Evolutionary conservation across 1,284 basidiomycete genomes (phyloP), one percentile per base, ranked within the genome.

Genomic region (Clitocybe nebularis): DNA sequence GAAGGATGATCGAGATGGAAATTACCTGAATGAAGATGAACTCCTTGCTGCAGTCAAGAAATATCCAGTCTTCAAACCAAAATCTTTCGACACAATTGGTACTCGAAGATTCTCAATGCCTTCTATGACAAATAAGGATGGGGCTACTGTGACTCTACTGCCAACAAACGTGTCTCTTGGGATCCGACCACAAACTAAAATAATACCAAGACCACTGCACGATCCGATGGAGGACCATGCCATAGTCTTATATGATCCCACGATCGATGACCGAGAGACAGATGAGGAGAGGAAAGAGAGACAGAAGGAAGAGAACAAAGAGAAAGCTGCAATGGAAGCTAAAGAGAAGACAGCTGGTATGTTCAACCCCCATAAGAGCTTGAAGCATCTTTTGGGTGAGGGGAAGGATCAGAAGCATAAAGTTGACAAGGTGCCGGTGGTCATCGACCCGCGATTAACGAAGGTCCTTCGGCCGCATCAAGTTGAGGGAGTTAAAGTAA

Each of bases 141-240:
- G 93, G 10, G 79, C 87, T 43, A 53, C 81, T 5, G 71, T 98
- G 7, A 66, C 77, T 5, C 75, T 83, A 10, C 57, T 77, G 1
- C 68, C 81, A 7, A 83, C 89, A 0, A 81, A 88, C 53, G 75
- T 79, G 2, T 84, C 93, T 2, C 79, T 99, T 1, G 95, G 95
- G 23, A 87, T 90, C 41, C 80, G 95, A 5, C 87, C 91, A 1
- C 81, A 84, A 45, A 76, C 86, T 0, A 89, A 84, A 51, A 72
- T 98, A 43, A 80, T 91, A 34, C 96, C 95, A 4, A 77, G 95
- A 8, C 95, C 95, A 1, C 69, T 98, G 10, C 88, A 95, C 58
- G 93, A 99, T 61, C 96, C 94, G 0, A 95, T 99, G 89, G 84
- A 88, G 42, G 94, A 98, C 57, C 93, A 96, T 61, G 93, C 96